Evolutionary conservation across 441 rosid species (phyloP), one percentile per base, ranked within the genome.

Genomic region (Lepidium campestre): DNA sequence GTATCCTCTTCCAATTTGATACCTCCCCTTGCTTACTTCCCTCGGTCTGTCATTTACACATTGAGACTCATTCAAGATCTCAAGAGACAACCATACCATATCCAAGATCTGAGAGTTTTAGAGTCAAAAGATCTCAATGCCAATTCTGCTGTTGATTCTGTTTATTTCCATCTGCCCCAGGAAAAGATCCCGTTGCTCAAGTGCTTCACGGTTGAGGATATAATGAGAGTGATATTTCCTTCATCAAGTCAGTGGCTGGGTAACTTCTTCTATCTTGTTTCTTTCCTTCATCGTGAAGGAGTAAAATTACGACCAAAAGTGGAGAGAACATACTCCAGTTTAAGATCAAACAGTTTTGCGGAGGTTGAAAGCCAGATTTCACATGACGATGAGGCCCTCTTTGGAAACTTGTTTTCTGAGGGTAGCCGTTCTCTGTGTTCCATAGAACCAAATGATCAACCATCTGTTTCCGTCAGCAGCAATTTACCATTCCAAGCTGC

Each of bases 381-480:
- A 72, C 99, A 88, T 80, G 99, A 96, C 37, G 99, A 96, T 70
- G 99, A 96, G 70, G 97, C 98, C 37, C 89, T 96, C 72, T 96
- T 96, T 71, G 99, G 99, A 12, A 91, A 93, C 73, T 95, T 96
- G 72, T 96, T 96, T 82, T 88, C 85, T 65, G 99, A 95, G 80
- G 89, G 88, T 55, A 60, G 87, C 71, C 90, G 98, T 45, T 85
- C 92, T 4, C 73, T 85, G 47, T 92, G 97, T 65, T 85, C 97
- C 44, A 40, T 77, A n/a, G 98, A 96, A 80, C 88, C 84, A 66
- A 81, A 52, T 70, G 99, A 96, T 64, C 99, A 87, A 72, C 81
- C 87, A 46, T 71, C 86, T 15, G 89, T 59, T 80, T 73, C 84
- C 62, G 83, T 75, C 68, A 70, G 70, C 72, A 76, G 81, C 86